These are phyloP conservation scores for Iris pallida DNA, from an alignment of 116 monocot species.

Conservation along the genomic window DNA sequence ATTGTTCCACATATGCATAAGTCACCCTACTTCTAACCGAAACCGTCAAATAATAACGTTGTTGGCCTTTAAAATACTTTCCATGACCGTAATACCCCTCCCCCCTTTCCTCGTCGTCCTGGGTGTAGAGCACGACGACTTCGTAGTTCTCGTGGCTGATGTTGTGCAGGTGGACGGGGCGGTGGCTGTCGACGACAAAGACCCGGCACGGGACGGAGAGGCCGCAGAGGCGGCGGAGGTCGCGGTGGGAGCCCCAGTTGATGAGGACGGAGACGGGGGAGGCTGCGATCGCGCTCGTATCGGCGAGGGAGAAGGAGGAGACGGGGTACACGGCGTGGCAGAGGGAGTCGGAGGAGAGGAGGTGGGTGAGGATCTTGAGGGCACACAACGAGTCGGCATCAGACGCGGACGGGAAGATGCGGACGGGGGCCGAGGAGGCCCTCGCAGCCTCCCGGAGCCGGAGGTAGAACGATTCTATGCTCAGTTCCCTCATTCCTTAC, in stretches of 20 bases:
- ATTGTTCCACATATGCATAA: no score
- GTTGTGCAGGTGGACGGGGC: slow-evolving; percentile 86
- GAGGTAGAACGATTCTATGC: slow-evolving; percentile 59
- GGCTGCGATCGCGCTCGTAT: slow-evolving; percentile 17
- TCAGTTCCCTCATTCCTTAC: slow-evolving; percentile 43
- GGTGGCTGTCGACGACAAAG: slow-evolving; percentile 82
- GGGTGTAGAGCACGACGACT: slow-evolving; percentile 68
- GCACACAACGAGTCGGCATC: slow-evolving; percentile 79
- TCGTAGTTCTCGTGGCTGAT: slow-evolving; percentile 60
- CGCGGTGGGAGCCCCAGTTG: slow-evolving; percentile 81
- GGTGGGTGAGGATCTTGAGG: slow-evolving; percentile 63
- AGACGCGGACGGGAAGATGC: slow-evolving; percentile 78
- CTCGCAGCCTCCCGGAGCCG: slow-evolving; percentile 35
- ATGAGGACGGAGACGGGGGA: slow-evolving; percentile 31
- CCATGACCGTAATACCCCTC: no score
- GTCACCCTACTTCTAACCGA: no score
- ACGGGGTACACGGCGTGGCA: slow-evolving; percentile 80
- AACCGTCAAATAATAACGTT: no score
- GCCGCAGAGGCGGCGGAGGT: slow-evolving; percentile 44
- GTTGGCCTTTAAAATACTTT: no score
- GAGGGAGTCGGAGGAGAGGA: slow-evolving; percentile 76
- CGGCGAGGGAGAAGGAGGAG: slow-evolving; percentile 49
- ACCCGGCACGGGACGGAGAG: slow-evolving; percentile 29
- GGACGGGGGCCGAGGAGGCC: slow-evolving; percentile 49
- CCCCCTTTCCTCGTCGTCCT: slow-evolving; percentile 55